phyloP scores from a whole-genome alignment of 805 yeast species.

The Lipomyces lipofer region DNA sequence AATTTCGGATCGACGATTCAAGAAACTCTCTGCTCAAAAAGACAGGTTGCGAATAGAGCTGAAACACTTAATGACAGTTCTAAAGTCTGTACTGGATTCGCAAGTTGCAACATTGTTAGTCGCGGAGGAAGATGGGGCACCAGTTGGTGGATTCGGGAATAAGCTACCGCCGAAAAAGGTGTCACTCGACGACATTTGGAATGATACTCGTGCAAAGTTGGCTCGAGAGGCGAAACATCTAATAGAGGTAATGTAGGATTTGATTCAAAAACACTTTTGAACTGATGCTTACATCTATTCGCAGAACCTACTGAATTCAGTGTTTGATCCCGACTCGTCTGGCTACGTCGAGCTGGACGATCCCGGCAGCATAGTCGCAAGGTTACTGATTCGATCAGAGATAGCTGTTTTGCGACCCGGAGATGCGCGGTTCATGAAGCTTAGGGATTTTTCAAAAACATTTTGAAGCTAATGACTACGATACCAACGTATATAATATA shows the following conservation, averaged over 20 bases:
- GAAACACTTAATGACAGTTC: slow-evolving; percentile 6
- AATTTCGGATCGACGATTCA: slow-evolving; percentile 3
- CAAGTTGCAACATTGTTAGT: slow-evolving; percentile 11
- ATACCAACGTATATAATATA: no score
- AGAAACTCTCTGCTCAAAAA: neutral
- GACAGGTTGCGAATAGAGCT: neutral
- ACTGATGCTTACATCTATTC: neutral
- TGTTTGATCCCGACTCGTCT: slow-evolving; percentile 2
- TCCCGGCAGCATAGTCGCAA: slow-evolving; percentile 14
- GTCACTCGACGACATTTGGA: slow-evolving; percentile 13
- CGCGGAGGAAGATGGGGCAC: slow-evolving; percentile 24
- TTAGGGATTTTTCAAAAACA: slow-evolving; percentile 14
- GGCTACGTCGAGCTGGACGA: slow-evolving; percentile 13
- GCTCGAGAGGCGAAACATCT: slow-evolving; percentile 10
- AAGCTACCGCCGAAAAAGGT: neutral
- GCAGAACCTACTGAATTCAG: slow-evolving; percentile 19
- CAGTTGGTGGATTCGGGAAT: slow-evolving; percentile 22
- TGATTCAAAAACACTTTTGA: neutral
- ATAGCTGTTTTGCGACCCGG: slow-evolving; percentile 4
- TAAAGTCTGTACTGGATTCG: slow-evolving; percentile 12
- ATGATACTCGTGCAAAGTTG: slow-evolving; percentile 7
- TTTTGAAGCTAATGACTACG: no score
- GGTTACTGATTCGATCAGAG: slow-evolving; percentile 21
- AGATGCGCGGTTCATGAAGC: slow-evolving; percentile 19
- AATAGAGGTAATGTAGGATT: slow-evolving; percentile 18